Evolutionary conservation across 129 eudicot genomes (phyloP).

Genomic region (Flaveria ramosissima): DNA sequence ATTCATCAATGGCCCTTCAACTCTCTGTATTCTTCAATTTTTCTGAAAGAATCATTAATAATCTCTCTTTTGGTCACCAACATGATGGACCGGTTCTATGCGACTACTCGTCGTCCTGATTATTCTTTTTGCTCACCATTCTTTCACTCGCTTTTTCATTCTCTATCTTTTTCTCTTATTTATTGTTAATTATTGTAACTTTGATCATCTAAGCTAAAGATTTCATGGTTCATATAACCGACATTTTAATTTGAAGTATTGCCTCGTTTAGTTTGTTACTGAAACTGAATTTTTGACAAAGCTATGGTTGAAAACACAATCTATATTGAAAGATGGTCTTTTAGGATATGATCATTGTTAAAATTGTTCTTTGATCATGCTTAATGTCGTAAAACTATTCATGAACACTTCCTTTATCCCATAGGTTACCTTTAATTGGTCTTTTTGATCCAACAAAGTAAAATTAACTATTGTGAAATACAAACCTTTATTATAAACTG

Average conservation of each 20-base stretch:
- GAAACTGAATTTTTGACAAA: no score
- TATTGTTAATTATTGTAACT: slow-evolving; percentile 33
- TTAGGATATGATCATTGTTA: no score
- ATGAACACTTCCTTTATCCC: no score
- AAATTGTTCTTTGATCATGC: no score
- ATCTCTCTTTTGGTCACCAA: slow-evolving; percentile 32
- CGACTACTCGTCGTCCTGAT: slow-evolving; percentile 36
- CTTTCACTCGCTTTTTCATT: slow-evolving; percentile 12
- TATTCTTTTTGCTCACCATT: slow-evolving; percentile 35
- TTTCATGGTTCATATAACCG: neutral
- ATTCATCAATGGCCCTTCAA: slow-evolving; percentile 45
- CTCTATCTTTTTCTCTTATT: neutral
- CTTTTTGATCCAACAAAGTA: no score
- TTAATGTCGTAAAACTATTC: no score
- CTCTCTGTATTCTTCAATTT: slow-evolving; percentile 41
- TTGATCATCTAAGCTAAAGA: neutral
- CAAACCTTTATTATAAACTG: no score
- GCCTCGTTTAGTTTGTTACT: neutral
- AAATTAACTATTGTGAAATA: no score
- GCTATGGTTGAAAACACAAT: no score
- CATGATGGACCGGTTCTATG: slow-evolving; percentile 23
- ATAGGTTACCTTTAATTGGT: no score
- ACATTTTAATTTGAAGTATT: neutral
- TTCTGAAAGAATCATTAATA: slow-evolving; percentile 43
- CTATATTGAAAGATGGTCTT: no score